Base-by-base conservation (phyloP, 164 flowering plant species). In the Magnolia sinica region DNA sequence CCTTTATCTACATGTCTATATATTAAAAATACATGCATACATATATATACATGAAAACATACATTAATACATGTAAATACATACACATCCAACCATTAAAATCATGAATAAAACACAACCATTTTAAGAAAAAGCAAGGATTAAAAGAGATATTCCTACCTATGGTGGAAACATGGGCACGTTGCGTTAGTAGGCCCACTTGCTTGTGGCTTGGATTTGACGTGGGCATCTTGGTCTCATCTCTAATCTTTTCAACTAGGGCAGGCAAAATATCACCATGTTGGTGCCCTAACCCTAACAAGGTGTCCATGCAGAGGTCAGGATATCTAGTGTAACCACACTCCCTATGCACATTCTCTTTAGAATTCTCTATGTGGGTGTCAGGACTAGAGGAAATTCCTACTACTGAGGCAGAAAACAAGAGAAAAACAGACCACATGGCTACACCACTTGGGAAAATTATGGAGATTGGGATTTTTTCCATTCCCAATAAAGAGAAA, bases 321-420 rank as follows among this genome's bases (percentile, higher is more conserved):
- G 89, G 88, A 72, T 83, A 87, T 49, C 74, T 79, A 19, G 91
- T 80, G 3, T 80, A 79, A 71, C 79, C 61, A 77, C 90, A 86
- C 74, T 81, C 29, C 22, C 69, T 71, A 27, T 74, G 64, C 45
- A 77, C 52, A 58, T 50, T 51, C 45, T 50, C 71, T 14, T 19
- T 8, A n/a, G 7, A 22, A 23, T 19, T 22, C 63, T 23, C 55
- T n/a, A 55, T 1, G 61, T 55, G 61, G 61, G 61, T 55, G 61
- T 10, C 18, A 1, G 61, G 13, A 2, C 18, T 16, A 14, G 16
- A 55, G 61, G 61, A 55, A 55, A 55, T 55, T 55, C 61, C 24
- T 64, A 64, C 10, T 1, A 22, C 27, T 20, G 23, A 64, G 68
- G 23, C 68, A n/a, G 19, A 20, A 13, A 64, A 64, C 68, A 64